Evolutionary conservation across 2,329 filamentous ascomycete genomes (phyloP), one percentile per base, ranked within the genome.

Genomic region (Alternaria brassicae): DNA sequence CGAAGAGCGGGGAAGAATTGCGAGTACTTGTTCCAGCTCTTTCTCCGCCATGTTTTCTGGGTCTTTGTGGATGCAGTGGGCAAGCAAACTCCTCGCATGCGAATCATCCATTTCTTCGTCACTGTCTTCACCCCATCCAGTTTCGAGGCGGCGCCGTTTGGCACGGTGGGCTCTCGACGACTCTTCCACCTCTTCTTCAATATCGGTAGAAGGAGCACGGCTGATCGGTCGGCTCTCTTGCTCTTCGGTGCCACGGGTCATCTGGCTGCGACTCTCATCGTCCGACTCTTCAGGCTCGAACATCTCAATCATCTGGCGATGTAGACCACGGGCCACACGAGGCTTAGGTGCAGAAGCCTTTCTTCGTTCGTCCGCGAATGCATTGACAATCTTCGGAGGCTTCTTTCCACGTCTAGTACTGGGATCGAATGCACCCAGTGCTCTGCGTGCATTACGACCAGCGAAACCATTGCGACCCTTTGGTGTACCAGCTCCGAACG

Each of bases 241-340:
- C 65, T 95, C 93, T 73, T 96, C 93, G 0, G 91, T 96, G 73
- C 93, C 92, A 44, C 89, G 85, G 12, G 86, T 87, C 48, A 89
- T 78, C 12, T 90, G 87, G 32, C 86, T 89, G 49, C 84, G 80
- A 45, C 86, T 86, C 63, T 97, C 93, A 66, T 96, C 82, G 55
- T 84, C 93, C 65, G 97, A 93, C 0, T 92, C 96, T 75, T 97
- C 92, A 36, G 90, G 91, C 63, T 90, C 91, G 62, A 90, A 87
- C 72, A 90, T 86, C 65, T 89, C 86, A 65, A 90, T 86, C 62
- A 95, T 83, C 32, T 89, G 87, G 78, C 96, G 90, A 74, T 97
- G 92, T 17, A 98, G 84, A 6, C 92, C 91, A 53, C 93, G 88
- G 15, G 84, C 82, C 23, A 88, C 85, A 61, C 88, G 88, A 74